Evolutionary conservation across 2,329 filamentous ascomycete genomes (phyloP).

Genomic region (Fusarium sp.): DNA sequence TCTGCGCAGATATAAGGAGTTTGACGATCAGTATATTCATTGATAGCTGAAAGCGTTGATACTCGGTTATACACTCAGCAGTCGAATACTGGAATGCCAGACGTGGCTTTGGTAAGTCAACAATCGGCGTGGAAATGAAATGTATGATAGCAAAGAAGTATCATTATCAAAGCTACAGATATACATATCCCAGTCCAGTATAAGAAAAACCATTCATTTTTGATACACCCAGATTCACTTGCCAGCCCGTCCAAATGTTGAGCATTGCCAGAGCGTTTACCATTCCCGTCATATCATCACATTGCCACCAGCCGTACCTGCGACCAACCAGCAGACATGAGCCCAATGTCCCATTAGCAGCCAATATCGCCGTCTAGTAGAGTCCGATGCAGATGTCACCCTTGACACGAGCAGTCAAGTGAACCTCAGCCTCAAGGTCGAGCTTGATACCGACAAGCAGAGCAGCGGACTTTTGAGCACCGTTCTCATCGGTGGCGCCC

Average conservation of each 20-base stretch:
- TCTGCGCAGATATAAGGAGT: neutral
- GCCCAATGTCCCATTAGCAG: neutral
- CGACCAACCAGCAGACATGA: constrained; percentile 33
- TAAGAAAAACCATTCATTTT: constrained; percentile 23
- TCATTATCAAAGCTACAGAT: constrained; percentile 38
- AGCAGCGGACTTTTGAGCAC: constrained; percentile 69
- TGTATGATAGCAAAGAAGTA: constrained; percentile 33
- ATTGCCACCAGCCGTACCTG: constrained; percentile 32
- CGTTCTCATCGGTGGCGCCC: constrained; percentile 68
- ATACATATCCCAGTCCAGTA: constrained; percentile 31
- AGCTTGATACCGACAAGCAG: constrained; percentile 73
- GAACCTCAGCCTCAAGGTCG: constrained; percentile 72
- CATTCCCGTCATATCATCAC: constrained; percentile 44
- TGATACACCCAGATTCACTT: constrained; percentile 30
- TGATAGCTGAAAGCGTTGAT: neutral
- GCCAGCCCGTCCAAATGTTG: constrained; percentile 38
- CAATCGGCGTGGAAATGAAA: neutral
- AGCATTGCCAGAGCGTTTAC: constrained; percentile 31
- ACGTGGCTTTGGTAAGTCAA: neutral
- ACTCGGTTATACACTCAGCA: too few species aligned
- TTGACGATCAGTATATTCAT: neutral
- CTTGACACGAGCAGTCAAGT: constrained; percentile 70
- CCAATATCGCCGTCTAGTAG: constrained; percentile 36
- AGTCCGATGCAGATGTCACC: constrained; percentile 69
- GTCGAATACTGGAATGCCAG: neutral